Conservation (phyloP, 2,329 filamentous ascomycete genomes). For the Cordyceps fumosorosea region DNA sequence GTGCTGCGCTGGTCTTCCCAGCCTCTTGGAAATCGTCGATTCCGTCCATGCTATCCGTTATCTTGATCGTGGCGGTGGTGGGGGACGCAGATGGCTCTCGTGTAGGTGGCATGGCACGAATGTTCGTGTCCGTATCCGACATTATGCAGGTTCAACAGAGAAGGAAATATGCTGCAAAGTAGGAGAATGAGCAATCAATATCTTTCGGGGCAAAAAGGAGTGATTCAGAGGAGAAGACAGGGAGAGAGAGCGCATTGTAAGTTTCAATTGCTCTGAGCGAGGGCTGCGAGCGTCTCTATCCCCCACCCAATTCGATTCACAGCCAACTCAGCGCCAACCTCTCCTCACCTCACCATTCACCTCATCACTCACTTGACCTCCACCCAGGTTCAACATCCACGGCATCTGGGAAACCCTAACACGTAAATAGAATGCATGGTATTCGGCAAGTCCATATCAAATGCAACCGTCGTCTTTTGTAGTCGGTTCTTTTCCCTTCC, state of each 20-base stretch:
- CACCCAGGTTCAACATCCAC: background rate
- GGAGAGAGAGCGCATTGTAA: no score
- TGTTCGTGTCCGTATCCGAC: background rate
- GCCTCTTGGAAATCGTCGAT: no score
- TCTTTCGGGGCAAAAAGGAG: background rate
- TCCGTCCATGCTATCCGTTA: background rate
- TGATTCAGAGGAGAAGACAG: no score
- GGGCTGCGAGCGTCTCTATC: background rate
- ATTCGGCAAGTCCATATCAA: constrained; percentile 5
- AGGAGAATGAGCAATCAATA: background rate
- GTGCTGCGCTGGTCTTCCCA: no score
- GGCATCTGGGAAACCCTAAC: background rate
- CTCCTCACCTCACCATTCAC: constrained; percentile 2
- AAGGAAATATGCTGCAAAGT: no score
- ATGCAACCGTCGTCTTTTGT: background rate
- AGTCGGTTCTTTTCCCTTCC: background rate
- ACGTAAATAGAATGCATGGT: background rate
- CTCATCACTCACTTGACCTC: background rate
- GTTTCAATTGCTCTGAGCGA: background rate
- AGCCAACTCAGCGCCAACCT: background rate
- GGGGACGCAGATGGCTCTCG: background rate
- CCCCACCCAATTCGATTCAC: background rate
- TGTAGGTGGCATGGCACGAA: background rate
- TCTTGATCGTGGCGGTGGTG: no score
- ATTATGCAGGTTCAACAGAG: background rate